phyloP scores from a whole-genome alignment of 2,329 filamentous ascomycete genomes.

The Calonectria hawksworthii region DNA sequence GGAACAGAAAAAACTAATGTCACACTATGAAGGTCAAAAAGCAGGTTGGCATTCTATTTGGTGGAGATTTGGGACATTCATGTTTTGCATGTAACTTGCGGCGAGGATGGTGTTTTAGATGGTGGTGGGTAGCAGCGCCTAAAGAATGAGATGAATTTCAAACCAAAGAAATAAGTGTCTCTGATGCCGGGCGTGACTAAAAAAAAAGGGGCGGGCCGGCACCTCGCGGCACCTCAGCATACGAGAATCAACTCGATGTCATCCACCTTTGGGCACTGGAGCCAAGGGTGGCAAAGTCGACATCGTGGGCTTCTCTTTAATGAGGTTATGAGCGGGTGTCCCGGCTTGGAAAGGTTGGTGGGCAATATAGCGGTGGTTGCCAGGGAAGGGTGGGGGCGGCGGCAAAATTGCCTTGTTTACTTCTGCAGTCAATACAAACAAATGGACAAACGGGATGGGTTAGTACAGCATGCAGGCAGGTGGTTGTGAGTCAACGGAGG shows the following conservation, averaged over 20 bases:
- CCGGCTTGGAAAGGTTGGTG: constrained; percentile 40
- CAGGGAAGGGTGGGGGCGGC: constrained; percentile 43
- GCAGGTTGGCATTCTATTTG: constrained; percentile 16
- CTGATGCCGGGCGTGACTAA: background rate
- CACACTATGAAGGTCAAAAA: background rate
- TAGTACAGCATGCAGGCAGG: constrained; percentile 18
- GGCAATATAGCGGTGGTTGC: constrained; percentile 40
- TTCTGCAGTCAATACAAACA: constrained; percentile 43
- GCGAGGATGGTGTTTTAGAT: constrained; percentile 4
- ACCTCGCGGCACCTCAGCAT: background rate
- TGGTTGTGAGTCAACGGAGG: constrained; percentile 31
- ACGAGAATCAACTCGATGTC: constrained; percentile 1
- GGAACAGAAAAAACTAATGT: constrained; percentile 1
- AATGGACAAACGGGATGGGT: constrained; percentile 21
- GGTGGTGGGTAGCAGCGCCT: background rate
- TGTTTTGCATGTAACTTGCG: constrained; percentile 13
- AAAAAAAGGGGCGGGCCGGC: background rate
- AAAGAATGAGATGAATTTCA: background rate
- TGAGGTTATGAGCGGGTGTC: constrained; percentile 35
- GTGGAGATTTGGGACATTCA: background rate
- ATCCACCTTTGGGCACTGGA: background rate
- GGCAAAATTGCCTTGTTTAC: constrained; percentile 41
- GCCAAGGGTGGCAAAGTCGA: background rate
- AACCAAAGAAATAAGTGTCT: background rate
- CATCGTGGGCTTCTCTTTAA: constrained; percentile 36